phyloP scores from a whole-genome alignment of 2,329 filamentous ascomycete genomes.

The Sporothrix brasiliensis region DNA sequence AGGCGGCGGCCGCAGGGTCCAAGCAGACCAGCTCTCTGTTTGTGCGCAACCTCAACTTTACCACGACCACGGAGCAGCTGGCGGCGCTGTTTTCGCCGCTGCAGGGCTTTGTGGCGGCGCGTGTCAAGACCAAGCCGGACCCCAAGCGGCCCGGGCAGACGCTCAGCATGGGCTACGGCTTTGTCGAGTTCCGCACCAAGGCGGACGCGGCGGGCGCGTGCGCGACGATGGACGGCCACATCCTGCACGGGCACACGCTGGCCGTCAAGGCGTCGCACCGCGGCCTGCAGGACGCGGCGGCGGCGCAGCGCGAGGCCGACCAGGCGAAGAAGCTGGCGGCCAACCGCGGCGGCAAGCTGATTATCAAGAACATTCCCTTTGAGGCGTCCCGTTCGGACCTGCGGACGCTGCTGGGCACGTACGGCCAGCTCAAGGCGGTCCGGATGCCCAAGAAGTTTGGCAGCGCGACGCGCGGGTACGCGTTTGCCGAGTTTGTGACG shows the following conservation, averaged over 20 bases:
- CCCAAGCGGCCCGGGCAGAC: conserved; percentile 86
- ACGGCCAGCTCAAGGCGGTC: conserved; percentile 89
- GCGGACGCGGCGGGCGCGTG: conserved; percentile 77
- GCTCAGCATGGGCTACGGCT: conserved; percentile 97
- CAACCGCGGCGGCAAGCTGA: conserved; percentile 78
- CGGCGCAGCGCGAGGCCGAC: conserved; percentile 82
- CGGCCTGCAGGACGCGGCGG: conserved; percentile 75
- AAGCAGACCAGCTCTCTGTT: conserved; percentile 78
- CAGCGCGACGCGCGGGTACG: conserved; percentile 84
- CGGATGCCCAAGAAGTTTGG: conserved; percentile 96
- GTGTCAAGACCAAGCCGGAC: conserved; percentile 90
- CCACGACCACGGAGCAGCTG: conserved; percentile 76
- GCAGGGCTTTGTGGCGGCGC: conserved; percentile 65
- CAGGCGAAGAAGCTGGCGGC: conserved; percentile 76
- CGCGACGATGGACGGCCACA: conserved; percentile 83
- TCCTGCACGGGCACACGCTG: conserved; percentile 84
- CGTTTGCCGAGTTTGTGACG: conserved; percentile 84
- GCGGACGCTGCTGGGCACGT: conserved; percentile 79
- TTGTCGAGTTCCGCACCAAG: conserved; percentile 82
- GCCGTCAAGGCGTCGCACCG: conserved; percentile 85
- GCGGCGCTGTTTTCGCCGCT: conserved; percentile 77
- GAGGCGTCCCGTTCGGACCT: conserved; percentile 93
- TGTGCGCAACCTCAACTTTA: conserved; percentile 91
- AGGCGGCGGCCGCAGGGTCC: not conserved
- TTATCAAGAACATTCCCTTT: conserved; percentile 98